Evolutionary conservation across 495 filamentous ascomycete species (phyloP).

Genomic region (Daldinia bambusicola): DNA sequence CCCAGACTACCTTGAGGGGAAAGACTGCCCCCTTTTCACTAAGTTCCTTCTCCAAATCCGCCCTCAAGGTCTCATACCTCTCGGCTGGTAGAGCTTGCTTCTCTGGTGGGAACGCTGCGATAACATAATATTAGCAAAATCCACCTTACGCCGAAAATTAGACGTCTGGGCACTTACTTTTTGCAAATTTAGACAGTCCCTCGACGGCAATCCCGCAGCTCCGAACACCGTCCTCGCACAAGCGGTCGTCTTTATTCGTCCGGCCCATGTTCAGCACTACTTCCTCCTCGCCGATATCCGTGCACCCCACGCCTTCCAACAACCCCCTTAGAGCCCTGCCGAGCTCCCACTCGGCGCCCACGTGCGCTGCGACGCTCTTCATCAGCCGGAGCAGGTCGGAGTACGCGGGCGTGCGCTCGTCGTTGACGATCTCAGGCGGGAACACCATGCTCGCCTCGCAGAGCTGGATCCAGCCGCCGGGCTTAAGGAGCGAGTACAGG

Average conservation of each 20-base stretch:
- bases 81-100: background rate
- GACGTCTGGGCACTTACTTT: background rate
- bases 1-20: background rate
- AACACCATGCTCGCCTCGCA: conserved; percentile 4
- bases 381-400: background rate
- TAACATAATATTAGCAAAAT: background rate
- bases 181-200: background rate
- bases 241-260: background rate
- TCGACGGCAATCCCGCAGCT: conserved; percentile 1
- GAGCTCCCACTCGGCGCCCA: background rate
- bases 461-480: conserved; percentile 9
- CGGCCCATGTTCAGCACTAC: background rate
- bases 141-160: background rate
- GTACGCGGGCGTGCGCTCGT: background rate
- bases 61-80: background rate
- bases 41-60: background rate
- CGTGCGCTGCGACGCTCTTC: background rate
- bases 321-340: background rate
- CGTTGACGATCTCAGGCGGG: background rate
- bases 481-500: background rate
- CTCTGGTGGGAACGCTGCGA: background rate
- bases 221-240: conserved; percentile 1
- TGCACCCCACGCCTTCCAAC: background rate
- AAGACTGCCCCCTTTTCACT: background rate
- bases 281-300: background rate